Evolutionary conservation across 2,329 filamentous ascomycete genomes (phyloP).

Genomic region (Corinectria fuckeliana): DNA sequence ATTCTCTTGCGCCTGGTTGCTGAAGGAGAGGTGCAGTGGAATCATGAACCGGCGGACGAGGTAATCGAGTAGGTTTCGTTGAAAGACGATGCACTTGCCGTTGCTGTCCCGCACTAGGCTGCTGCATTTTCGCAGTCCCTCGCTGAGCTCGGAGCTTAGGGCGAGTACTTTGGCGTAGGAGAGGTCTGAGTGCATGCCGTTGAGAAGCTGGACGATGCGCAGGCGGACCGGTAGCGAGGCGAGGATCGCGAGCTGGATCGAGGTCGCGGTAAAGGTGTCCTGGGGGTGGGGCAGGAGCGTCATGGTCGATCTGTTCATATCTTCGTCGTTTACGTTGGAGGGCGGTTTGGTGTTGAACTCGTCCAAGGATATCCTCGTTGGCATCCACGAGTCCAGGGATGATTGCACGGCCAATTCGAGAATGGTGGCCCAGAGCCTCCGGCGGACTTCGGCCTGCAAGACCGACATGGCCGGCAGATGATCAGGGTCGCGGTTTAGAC

Average conservation of each 20-base stretch:
- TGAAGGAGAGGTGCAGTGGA: constrained; percentile 59
- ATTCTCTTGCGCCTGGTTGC: constrained; percentile 48
- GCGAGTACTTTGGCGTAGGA: constrained; percentile 45
- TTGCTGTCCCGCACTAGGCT: constrained; percentile 28
- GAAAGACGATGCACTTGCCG: constrained; percentile 41
- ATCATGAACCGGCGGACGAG: constrained; percentile 62
- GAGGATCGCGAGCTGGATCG: constrained; percentile 45
- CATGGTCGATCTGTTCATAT: not conserved
- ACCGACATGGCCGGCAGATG: constrained; percentile 44
- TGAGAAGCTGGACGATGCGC: constrained; percentile 44
- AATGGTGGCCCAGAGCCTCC: constrained; percentile 53
- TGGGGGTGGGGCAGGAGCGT: not conserved
- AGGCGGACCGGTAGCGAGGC: constrained; percentile 46
- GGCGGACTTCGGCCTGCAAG: constrained; percentile 47
- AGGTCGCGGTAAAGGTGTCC: constrained; percentile 37
- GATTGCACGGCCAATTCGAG: constrained; percentile 49
- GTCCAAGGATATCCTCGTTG: constrained; percentile 46
- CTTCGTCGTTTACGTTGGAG: constrained; percentile 41
- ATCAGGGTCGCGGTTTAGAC: constrained; percentile 51
- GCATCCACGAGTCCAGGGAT: constrained; percentile 48
- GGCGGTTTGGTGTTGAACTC: constrained; percentile 51
- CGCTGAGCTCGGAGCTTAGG: constrained; percentile 43
- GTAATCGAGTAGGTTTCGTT: constrained; percentile 58
- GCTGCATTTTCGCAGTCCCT: constrained; percentile 32
- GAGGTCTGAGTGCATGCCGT: constrained; percentile 41